Conservation (phyloP, 164 flowering plant species). For the Sextonia rubra region DNA sequence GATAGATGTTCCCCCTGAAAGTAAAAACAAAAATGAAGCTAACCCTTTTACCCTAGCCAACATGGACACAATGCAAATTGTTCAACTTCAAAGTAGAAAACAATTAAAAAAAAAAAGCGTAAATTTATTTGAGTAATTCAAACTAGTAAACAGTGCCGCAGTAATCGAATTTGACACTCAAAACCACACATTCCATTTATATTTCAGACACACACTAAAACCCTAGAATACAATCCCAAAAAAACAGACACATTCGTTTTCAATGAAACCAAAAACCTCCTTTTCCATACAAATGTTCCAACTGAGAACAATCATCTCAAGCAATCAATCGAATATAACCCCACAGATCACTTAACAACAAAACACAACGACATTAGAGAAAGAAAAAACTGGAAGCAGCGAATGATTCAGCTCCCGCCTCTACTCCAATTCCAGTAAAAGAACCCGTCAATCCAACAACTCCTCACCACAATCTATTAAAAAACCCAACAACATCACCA, state of each 20-base stretch:
- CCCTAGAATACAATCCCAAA: constrained; percentile 9
- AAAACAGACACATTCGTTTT: not conserved
- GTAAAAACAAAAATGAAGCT: not conserved
- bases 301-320: not conserved
- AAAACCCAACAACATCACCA: not conserved
- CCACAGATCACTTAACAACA: not conserved
- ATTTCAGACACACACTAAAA: not conserved
- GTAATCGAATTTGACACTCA: not conserved
- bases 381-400: not conserved
- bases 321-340: not conserved
- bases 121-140: not conserved
- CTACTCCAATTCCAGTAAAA: constrained; percentile 4
- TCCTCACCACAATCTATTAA: not conserved
- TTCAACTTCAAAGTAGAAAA: not conserved
- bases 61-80: not conserved
- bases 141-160: not conserved
- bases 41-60: not conserved
- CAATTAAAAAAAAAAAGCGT: not conserved
- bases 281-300: not conserved
- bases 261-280: not conserved
- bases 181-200: not conserved
- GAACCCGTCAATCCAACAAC: not conserved
- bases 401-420: constrained; percentile 10
- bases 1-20: not conserved
- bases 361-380: not conserved